Base-by-base conservation (phyloP, 1,284 basidiomycete species). In the Mycena citricolor region DNA sequence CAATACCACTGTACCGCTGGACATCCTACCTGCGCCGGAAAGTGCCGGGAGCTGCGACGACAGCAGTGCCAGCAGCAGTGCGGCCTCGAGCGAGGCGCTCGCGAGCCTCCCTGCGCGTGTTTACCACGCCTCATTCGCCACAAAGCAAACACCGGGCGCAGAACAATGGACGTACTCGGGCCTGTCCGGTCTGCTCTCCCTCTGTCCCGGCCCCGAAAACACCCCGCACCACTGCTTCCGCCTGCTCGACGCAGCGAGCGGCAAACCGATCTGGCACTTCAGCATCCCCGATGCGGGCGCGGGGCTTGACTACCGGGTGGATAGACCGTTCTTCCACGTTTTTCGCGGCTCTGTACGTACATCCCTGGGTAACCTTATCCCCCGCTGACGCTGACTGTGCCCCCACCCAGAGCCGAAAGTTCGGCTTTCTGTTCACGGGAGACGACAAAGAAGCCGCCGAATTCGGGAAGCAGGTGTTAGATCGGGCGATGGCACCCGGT, bases 291-390 rank as follows among this genome's bases (percentile, higher is more conserved):
- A 44, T 35, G 17, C 81, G 33, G 76, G 79, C 50, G 38, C 21
- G 17, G 35, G 30, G 42, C 83, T 94, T 57, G 76, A 83, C 44
- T 97, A 94, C 66, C 81, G 83, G 56, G 77, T 88, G 56, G 93
- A 97, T 64, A 83, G 88, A 52, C 88, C 91, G 2, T 97, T 94
- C 71, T 97, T 97, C 69, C 93, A 97, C 65, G 77, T 83, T 23
- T 94, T 94, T 64, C 79, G 81, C 23, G 90, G 88, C 32, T 82
- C 86, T 68, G 91, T 93, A 59, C 59, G 84, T 69, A 22, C 31
- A 22, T 43, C 21, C 46, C 16, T 33, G 30, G n/a, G n/a, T n/a
- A n/a, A n/a, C n/a, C n/a, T 34, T 13, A 25, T 25, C 17, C 37
- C 24, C 24, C 22, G 42, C 29, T 36, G 19, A 26, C 16, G 30